Evolutionary conservation across 345 rosid species (phyloP).

Genomic region (Hibiscus trionum): DNA sequence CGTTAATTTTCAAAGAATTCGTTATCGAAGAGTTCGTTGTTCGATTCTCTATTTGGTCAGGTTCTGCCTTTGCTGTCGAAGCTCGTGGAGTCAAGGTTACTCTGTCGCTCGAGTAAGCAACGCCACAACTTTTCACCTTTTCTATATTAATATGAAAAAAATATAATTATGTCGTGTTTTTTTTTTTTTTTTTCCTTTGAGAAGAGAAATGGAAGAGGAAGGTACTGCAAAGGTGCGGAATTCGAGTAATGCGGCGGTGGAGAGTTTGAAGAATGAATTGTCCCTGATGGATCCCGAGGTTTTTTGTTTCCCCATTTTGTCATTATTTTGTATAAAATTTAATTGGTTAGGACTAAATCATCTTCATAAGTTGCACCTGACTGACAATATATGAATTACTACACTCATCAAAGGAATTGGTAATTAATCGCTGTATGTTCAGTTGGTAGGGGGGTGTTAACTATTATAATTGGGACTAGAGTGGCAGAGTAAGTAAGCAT

Average conservation of each 20-base stretch:
- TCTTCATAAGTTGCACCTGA: not conserved
- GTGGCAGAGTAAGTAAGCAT: not conserved
- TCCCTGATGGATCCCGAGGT: slow-evolving; percentile 79
- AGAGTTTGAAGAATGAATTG: slow-evolving; percentile 44
- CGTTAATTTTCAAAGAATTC: slow-evolving; percentile 36
- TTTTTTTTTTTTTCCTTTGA: not conserved
- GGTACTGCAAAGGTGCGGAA: slow-evolving; percentile 25
- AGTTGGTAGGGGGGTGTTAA: too few relatives aligned
- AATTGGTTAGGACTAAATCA: not conserved
- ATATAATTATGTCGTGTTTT: not conserved
- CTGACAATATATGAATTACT: not conserved
- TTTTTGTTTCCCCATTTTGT: slow-evolving; percentile 4
- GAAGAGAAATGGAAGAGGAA: slow-evolving; percentile 35
- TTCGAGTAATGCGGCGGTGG: slow-evolving; percentile 18
- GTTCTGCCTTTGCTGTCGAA: slow-evolving; percentile 46
- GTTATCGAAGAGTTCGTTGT: slow-evolving; percentile 41
- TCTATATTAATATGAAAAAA: slow-evolving; percentile 4
- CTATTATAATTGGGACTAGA: not conserved
- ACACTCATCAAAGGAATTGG: not conserved
- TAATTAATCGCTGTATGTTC: not conserved
- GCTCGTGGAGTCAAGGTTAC: slow-evolving; percentile 44
- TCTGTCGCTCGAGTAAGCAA: slow-evolving; percentile 9
- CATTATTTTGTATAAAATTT: not conserved
- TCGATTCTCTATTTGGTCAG: slow-evolving; percentile 68
- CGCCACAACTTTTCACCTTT: not conserved